Evolutionary conservation across 305 asterid species (phyloP).

Genomic region (Euphrasia arctica): DNA sequence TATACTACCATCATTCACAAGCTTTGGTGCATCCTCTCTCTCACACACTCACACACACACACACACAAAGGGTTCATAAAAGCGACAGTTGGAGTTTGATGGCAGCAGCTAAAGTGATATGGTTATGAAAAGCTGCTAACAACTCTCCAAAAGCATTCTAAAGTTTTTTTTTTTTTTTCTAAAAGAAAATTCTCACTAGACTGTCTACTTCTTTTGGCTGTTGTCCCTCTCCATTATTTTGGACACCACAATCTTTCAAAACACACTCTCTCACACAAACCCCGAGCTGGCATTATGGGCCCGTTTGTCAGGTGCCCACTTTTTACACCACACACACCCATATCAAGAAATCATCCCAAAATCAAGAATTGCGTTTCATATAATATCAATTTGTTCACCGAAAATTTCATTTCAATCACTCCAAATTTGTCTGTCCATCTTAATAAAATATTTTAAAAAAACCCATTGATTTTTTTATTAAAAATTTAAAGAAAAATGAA

Average conservation of each 20-base stretch:
- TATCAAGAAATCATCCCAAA: constrained; percentile 21
- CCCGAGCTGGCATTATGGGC: constrained; percentile 38
- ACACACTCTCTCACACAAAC: constrained; percentile 20
- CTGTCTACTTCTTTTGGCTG: background rate
- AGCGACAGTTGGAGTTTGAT: constrained; percentile 28
- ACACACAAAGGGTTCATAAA: background rate
- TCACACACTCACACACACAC: background rate
- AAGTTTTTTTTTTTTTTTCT: background rate
- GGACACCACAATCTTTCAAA: constrained; percentile 5
- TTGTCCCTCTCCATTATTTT: background rate
- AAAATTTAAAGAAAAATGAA: too few species aligned
- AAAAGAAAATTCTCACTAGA: background rate
- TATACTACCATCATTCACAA: too few species aligned
- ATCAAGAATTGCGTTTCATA: constrained; percentile 10
- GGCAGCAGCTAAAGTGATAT: background rate
- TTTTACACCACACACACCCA: constrained; percentile 27
- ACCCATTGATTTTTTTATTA: too few species aligned
- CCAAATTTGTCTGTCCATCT: constrained; percentile 4
- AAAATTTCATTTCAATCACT: background rate
- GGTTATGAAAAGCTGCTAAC: constrained; percentile 15
- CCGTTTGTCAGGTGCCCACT: constrained; percentile 40
- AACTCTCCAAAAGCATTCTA: constrained; percentile 25
- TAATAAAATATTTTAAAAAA: too few species aligned
- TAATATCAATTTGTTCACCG: background rate
- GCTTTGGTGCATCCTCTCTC: too few species aligned